Evolutionary conservation across 83 land plant species (phyloP).

Genomic region (Thuja plicata): DNA sequence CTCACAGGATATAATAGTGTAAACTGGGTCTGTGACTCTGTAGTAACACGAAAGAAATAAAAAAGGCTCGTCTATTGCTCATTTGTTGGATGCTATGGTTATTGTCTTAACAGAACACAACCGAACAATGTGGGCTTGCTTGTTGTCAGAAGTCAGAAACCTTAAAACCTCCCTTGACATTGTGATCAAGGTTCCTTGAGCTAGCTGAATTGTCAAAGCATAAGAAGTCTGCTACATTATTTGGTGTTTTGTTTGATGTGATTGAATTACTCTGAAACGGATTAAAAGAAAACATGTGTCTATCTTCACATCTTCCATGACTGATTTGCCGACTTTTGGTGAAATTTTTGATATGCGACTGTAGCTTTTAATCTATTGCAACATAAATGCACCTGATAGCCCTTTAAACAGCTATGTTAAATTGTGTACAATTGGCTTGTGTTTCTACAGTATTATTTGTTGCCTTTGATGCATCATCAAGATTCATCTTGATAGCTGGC

Average conservation of each 20-base stretch:
- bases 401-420: neutral
- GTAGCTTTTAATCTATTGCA: neutral
- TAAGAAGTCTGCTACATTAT: neutral
- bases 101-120: neutral
- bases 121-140: neutral
- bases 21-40: constrained; percentile 1
- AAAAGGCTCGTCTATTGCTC: neutral
- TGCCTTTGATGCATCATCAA: neutral
- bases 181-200: neutral
- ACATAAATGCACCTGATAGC: neutral
- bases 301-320: too few relatives aligned
- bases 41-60: neutral
- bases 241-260: too few relatives aligned
- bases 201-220: neutral
- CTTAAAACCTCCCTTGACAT: neutral
- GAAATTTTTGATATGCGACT: neutral
- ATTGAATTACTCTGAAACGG: too few relatives aligned
- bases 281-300: too few relatives aligned
- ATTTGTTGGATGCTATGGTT: neutral
- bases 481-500: neutral
- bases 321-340: neutral
- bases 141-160: neutral
- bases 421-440: neutral
- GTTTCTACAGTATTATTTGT: neutral
- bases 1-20: neutral